Conservation (phyloP, 208 protist species). For the Acanthamoeba castellanii region DNA sequence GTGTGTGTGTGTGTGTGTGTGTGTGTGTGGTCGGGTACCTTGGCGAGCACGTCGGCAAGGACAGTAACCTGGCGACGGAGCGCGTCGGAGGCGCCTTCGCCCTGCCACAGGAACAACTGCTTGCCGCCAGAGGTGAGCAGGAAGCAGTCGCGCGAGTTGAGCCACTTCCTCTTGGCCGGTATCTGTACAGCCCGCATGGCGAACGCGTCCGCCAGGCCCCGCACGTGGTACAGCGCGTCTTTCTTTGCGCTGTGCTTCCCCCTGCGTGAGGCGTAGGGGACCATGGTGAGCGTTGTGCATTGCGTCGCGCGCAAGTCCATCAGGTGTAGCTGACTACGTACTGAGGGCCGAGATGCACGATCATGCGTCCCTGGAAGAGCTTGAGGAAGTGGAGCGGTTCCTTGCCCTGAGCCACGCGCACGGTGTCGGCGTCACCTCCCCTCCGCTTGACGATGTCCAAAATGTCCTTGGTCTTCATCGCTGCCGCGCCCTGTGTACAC, state of each 20-base stretch:
- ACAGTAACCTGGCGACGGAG: conserved; percentile 1
- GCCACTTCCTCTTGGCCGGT: conserved; percentile 50
- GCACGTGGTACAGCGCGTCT: conserved; percentile 50
- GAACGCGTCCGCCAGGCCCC: not conserved
- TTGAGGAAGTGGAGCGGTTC: conserved; percentile 76
- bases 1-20: no score
- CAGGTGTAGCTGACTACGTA: not conserved
- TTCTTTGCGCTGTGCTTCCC: conserved; percentile 59
- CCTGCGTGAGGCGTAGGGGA: not conserved
- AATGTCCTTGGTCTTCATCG: conserved; percentile 72
- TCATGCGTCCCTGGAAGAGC: conserved; percentile 71
- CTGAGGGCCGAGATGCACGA: conserved; percentile 56
- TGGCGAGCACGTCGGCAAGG: conserved; percentile 37
- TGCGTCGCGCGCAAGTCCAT: no score
- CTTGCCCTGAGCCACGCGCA: conserved; percentile 78
- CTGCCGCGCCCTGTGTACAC: conserved; percentile 22
- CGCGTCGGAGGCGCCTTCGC: conserved; percentile 43
- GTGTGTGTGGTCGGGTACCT: not conserved
- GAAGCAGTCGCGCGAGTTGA: conserved; percentile 82
- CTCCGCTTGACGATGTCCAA: conserved; percentile 72
- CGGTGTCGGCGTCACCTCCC: conserved; percentile 63
- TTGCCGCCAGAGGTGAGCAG: conserved; percentile 56
- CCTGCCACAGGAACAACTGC: conserved; percentile 73
- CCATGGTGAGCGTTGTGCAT: not conserved
- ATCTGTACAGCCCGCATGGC: conserved; percentile 66